Evolutionary conservation across 768 basidiomycete species (phyloP).

Genomic region (Suillus variegatus): DNA sequence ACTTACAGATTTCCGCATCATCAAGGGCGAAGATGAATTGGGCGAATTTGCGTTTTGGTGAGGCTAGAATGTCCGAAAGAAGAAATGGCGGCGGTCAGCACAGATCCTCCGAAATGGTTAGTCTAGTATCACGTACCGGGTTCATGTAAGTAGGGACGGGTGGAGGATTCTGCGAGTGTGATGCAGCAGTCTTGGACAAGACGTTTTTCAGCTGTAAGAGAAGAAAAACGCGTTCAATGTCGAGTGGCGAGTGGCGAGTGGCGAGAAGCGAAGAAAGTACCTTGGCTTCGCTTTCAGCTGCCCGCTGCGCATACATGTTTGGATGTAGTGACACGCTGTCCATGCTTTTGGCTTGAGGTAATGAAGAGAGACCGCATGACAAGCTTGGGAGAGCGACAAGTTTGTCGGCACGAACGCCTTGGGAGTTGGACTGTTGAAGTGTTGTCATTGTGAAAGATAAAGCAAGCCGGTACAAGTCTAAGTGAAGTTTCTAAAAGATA

Average conservation of each 20-base stretch:
- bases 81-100: slow-evolving; percentile 14
- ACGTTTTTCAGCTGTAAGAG: slow-evolving; percentile 57
- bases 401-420: slow-evolving; percentile 44
- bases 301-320: slow-evolving; percentile 66
- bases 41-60: slow-evolving; percentile 37
- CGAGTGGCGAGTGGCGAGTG: background rate
- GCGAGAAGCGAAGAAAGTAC: slow-evolving; percentile 35
- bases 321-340: slow-evolving; percentile 67
- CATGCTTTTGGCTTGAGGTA: slow-evolving; percentile 74
- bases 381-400: slow-evolving; percentile 74
- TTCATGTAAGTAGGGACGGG: slow-evolving; percentile 35
- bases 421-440: slow-evolving; percentile 30
- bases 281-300: slow-evolving; percentile 77
- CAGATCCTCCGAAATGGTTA: background rate
- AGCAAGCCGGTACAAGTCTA: slow-evolving; percentile 7
- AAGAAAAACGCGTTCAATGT: slow-evolving; percentile 14
- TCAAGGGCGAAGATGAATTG: slow-evolving; percentile 45
- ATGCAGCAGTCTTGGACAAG: slow-evolving; percentile 50
- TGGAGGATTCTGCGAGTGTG: slow-evolving; percentile 35
- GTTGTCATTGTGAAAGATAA: slow-evolving; percentile 38
- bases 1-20: slow-evolving; percentile 59
- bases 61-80: slow-evolving; percentile 28
- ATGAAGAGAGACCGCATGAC: slow-evolving; percentile 63
- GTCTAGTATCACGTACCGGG: slow-evolving; percentile 34
- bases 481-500: slow-evolving; percentile 10